Percentiles rank a stretch among this genome's conserved stretches.
Conservation (phyloP, 305 asterid species). For the Fraxinus floribunda region DNA sequence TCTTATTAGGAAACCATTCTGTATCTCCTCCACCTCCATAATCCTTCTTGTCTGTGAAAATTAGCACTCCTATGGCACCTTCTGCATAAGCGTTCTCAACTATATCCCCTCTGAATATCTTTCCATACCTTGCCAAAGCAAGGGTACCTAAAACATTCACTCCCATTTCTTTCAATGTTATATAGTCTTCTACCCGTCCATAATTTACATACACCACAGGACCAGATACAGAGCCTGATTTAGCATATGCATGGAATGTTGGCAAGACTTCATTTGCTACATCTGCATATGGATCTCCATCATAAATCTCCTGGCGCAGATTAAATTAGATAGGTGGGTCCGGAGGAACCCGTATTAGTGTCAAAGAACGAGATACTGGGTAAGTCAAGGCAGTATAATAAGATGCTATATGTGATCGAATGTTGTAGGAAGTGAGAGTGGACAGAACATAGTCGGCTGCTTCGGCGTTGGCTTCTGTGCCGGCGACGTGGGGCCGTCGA, state of each 20-base stretch:
- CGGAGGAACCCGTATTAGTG: constrained; percentile 37
- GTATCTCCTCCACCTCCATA: constrained; percentile 65
- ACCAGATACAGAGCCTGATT: constrained; percentile 66
- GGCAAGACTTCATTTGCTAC: constrained; percentile 55
- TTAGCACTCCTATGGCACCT: constrained; percentile 67
- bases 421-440: constrained; percentile 50
- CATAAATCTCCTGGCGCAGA: constrained; percentile 57
- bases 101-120: constrained; percentile 77
- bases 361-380: constrained; percentile 60
- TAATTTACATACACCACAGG: constrained; percentile 68
- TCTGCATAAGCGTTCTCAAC: constrained; percentile 59
- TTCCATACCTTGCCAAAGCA: constrained; percentile 69
- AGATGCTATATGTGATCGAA: constrained; percentile 45
- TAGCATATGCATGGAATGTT: constrained; percentile 71
- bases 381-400: constrained; percentile 61
- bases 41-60: constrained; percentile 76
- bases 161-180: constrained; percentile 46
- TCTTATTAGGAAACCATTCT: constrained; percentile 78
- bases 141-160: constrained; percentile 58
- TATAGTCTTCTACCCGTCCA: constrained; percentile 67
- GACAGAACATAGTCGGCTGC: constrained; percentile 74
- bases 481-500: constrained; percentile 76
- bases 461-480: constrained; percentile 69
- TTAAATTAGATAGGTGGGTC: constrained; percentile 43
- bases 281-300: constrained; percentile 59